phyloP scores from a whole-genome alignment of 345 rosid genomes.

The Bruguiera sexangula region DNA sequence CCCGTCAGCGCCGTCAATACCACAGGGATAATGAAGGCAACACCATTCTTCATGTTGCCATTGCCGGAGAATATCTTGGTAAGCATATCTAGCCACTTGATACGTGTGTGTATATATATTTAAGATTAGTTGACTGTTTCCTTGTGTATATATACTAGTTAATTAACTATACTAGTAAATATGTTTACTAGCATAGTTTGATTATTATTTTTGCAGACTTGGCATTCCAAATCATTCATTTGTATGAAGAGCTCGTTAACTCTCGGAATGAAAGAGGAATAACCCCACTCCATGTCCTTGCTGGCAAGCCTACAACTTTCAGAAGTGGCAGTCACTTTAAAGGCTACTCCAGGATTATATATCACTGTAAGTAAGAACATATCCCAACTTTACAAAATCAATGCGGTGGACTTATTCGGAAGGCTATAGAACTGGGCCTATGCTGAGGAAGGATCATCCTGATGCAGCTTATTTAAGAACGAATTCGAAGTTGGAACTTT shows the following conservation, averaged over 20 bases:
- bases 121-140: too few relatives aligned
- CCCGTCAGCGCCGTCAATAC: background rate
- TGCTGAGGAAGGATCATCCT: background rate
- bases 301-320: constrained; percentile 39
- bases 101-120: background rate
- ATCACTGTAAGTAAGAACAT: constrained; percentile 31
- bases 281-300: constrained; percentile 46
- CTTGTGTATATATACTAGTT: too few relatives aligned
- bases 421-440: background rate
- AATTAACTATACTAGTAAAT: background rate
- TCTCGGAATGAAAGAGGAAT: constrained; percentile 24
- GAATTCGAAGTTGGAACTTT: too few relatives aligned
- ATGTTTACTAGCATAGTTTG: background rate
- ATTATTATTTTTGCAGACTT: constrained; percentile 28
- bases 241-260: constrained; percentile 24
- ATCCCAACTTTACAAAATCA: background rate
- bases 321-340: constrained; percentile 38
- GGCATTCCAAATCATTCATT: constrained; percentile 43
- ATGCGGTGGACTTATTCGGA: too few relatives aligned
- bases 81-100: background rate
- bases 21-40: constrained; percentile 7
- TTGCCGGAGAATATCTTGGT: constrained; percentile 23
- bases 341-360: constrained; percentile 19
- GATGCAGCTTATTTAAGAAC: background rate
- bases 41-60: constrained; percentile 33